Conservation (phyloP, 2,329 filamentous ascomycete species). For the Apiospora koreana region DNA sequence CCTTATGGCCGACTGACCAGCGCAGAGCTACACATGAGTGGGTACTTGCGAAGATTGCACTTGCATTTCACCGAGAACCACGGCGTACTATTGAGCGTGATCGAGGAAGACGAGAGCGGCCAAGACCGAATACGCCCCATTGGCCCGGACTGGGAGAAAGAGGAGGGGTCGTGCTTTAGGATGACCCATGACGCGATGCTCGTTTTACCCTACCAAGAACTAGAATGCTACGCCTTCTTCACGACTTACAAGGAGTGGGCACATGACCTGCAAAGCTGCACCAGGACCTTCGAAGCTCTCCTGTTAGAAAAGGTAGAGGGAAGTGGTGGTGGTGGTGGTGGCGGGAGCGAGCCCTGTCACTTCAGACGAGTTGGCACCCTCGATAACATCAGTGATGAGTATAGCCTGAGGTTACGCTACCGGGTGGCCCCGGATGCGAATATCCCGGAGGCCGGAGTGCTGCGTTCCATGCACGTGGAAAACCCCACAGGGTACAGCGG, state of each 20-base stretch:
- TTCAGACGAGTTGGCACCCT: not conserved
- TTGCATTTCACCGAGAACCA: not conserved
- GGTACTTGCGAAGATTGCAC: not conserved
- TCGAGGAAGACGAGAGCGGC: constrained; percentile 3
- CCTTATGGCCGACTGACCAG: not conserved
- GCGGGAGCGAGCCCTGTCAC: not conserved
- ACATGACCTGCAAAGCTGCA: not conserved
- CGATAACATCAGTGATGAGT: not conserved
- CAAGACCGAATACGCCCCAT: not conserved
- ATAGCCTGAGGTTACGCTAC: not conserved
- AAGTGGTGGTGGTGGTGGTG: too few species aligned
- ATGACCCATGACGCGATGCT: not conserved
- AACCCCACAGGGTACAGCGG: not conserved
- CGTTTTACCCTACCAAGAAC: not conserved
- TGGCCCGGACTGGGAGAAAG: not conserved
- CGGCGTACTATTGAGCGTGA: not conserved
- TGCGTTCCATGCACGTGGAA: not conserved
- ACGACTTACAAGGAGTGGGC: not conserved
- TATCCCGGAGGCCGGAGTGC: not conserved
- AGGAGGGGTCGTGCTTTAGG: not conserved
- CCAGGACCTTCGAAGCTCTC: not conserved
- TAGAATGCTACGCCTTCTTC: not conserved
- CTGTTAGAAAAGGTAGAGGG: not conserved
- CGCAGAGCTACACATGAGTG: not conserved
- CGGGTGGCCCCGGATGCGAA: not conserved